These are phyloP conservation scores for Arabis hirsuta DNA, from an alignment of 345 rosid genomes.

Conservation along the genomic window DNA sequence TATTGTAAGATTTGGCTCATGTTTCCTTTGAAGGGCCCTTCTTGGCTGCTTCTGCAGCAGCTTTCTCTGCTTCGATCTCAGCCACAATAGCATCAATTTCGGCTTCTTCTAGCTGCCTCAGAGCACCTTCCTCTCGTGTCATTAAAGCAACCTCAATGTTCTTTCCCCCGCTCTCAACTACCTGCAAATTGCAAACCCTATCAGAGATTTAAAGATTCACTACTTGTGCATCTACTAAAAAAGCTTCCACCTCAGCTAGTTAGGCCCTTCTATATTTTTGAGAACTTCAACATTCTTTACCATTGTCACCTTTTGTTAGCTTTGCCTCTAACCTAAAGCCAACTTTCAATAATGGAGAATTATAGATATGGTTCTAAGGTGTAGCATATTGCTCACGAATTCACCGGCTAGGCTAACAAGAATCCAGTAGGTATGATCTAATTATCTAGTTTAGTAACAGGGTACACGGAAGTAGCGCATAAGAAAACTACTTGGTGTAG, in stretches of 20 bases:
- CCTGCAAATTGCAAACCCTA: slow-evolving; percentile 50
- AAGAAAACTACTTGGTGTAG: background rate
- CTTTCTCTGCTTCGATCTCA: slow-evolving; percentile 95
- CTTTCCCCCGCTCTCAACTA: slow-evolving; percentile 97
- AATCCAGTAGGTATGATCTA: background rate
- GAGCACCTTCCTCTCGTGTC: slow-evolving; percentile 69
- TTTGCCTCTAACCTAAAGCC: slow-evolving; percentile 11
- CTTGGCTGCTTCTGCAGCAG: slow-evolving; percentile 97
- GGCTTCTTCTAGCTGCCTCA: slow-evolving; percentile 85
- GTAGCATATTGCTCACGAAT: background rate
- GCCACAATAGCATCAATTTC: slow-evolving; percentile 90
- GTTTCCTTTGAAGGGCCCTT: slow-evolving; percentile 77
- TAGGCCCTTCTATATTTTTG: background rate
- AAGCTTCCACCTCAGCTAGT: slow-evolving; percentile 9
- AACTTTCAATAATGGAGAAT: background rate
- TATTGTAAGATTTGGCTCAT: slow-evolving; percentile 18
- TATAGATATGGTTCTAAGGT: background rate
- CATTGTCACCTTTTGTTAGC: background rate
- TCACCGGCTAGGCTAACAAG: background rate
- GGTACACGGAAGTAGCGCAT: background rate
- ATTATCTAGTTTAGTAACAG: slow-evolving; percentile 10
- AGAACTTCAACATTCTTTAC: background rate
- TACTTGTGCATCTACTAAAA: background rate
- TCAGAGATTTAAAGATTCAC: slow-evolving; percentile 16
- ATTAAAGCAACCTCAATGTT: slow-evolving; percentile 95